These are phyloP conservation scores for Pythium brachiatum DNA, from an alignment of 352 stramenopile genomes.

Conservation along the genomic window DNA sequence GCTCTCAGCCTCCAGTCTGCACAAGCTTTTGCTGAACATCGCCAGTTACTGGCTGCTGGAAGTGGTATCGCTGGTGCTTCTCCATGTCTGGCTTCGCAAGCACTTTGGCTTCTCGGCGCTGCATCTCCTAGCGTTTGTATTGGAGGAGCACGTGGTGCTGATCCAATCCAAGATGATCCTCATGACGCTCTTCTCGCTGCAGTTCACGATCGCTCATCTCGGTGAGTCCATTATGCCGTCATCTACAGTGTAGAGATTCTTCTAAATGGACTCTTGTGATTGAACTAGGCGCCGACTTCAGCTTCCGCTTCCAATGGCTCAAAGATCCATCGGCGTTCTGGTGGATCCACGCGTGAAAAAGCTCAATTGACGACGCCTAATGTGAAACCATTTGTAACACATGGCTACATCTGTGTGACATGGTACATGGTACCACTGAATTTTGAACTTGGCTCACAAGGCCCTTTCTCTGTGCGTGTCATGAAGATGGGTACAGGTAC, in stretches of 20 bases:
- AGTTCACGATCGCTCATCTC: conserved; percentile 22
- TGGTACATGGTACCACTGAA: conserved; percentile 24
- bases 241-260: not conserved
- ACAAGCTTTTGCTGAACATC: conserved; percentile 11
- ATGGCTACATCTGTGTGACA: conserved; percentile 8
- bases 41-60: conserved; percentile 23
- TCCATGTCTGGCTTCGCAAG: conserved; percentile 19
- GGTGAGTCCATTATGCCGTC: conserved; percentile 4
- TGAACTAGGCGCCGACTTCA: conserved; percentile 26
- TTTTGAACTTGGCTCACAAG: conserved; percentile 2
- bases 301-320: conserved; percentile 24
- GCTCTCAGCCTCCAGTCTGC: not conserved
- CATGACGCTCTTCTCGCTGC: conserved; percentile 26
- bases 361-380: not conserved
- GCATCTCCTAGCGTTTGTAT: conserved; percentile 26
- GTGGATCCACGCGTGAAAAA: conserved; percentile 8
- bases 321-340: conserved; percentile 7
- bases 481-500: conserved; percentile 26
- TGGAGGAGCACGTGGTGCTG: conserved; percentile 24
- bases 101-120: conserved; percentile 16
- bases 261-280: not conserved
- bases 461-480: conserved; percentile 18
- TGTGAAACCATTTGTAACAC: conserved; percentile 1
- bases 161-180: conserved; percentile 29
- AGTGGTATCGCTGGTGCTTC: conserved; percentile 17